phyloP scores from a whole-genome alignment of 208 protist species.

The Eutreptiella sp. region DNA sequence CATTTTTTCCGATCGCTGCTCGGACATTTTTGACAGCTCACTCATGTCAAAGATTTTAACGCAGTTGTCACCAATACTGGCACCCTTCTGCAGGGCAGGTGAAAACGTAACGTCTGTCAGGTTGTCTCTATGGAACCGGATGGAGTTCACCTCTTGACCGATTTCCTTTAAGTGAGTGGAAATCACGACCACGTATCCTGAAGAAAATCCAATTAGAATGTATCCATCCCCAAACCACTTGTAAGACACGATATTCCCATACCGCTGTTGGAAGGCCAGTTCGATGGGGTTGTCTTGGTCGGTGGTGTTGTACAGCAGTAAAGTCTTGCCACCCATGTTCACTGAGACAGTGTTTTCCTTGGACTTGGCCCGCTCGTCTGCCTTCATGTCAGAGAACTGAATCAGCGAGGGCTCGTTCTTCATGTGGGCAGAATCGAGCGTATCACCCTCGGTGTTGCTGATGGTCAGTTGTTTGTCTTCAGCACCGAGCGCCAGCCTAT shows the following conservation, averaged over 20 bases:
- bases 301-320: slow-evolving; percentile 37
- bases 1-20: slow-evolving; percentile 22
- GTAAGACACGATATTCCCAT: slow-evolving; percentile 51
- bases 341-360: slow-evolving; percentile 47
- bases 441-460: slow-evolving; percentile 62
- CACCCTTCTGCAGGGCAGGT: slow-evolving; percentile 38
- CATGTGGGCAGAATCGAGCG: slow-evolving; percentile 49
- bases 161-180: slow-evolving; percentile 45
- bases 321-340: slow-evolving; percentile 45
- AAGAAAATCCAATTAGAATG: slow-evolving; percentile 52
- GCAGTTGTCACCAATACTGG: slow-evolving; percentile 49
- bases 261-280: slow-evolving; percentile 48
- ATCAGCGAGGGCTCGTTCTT: slow-evolving; percentile 47
- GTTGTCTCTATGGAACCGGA: slow-evolving; percentile 33
- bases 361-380: slow-evolving; percentile 9
- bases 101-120: slow-evolving; percentile 39
- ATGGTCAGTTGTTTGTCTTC: slow-evolving; percentile 80
- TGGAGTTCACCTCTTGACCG: slow-evolving; percentile 46
- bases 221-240: slow-evolving; percentile 57
- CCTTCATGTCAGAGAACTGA: slow-evolving; percentile 46
- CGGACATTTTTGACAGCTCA: slow-evolving; percentile 29
- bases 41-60: slow-evolving; percentile 52
- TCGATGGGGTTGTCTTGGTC: slow-evolving; percentile 45
- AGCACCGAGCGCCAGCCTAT: slow-evolving; percentile 61
- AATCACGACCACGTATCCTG: slow-evolving; percentile 51